Base-by-base conservation (phyloP, 2,329 filamentous ascomycete genomes). In the Knoxdaviesia proteae region DNA sequence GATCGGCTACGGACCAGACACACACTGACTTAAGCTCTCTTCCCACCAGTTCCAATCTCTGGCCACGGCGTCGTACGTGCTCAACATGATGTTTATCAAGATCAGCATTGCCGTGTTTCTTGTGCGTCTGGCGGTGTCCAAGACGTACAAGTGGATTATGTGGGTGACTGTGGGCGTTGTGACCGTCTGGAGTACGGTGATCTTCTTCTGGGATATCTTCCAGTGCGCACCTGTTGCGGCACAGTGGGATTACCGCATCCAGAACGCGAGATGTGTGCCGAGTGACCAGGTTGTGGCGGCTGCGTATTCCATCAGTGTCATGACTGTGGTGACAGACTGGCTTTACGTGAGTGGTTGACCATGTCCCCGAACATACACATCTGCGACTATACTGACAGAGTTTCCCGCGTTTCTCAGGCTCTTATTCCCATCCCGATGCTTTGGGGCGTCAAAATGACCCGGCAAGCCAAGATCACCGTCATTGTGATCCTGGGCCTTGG, bases 81-180 rank as follows among this genome's bases (percentile, higher is more conserved):
- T 63, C 7, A 60, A 68, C 46, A 72, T 73, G 67, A 64, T 70
- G 60, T 63, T 72, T 46, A 63, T 70, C 54, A 73, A 73, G 53
- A 54, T 71, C 41, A 68, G 68, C 53, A 70, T 72, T 40, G 64
- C 62, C 34, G 55, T 71, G 45, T 69, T 70, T 46, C 59, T 71
- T 6, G 52, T 72, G 11, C 60, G 65, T 5, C 55, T 71, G 10
- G 62, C 67, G 1, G 58, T 60, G 4, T 55, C 61, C 37, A 61
- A 56, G 39, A 51, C 61, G 20, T 73, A 71, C 50, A 63, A 58
- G 29, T 68, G 61, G 51, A 64, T 63, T 34, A 59, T 73, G 5
- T 59, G 60, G 47, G 49, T 55, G 39, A 66, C 64, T 45, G 54
- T 72, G 38, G 49, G 58, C 35, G 50, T 71, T 34, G 59, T 73